These are phyloP conservation scores for Alternaria burnsii DNA, from an alignment of 2,329 filamentous ascomycete genomes.

Conservation along the genomic window DNA sequence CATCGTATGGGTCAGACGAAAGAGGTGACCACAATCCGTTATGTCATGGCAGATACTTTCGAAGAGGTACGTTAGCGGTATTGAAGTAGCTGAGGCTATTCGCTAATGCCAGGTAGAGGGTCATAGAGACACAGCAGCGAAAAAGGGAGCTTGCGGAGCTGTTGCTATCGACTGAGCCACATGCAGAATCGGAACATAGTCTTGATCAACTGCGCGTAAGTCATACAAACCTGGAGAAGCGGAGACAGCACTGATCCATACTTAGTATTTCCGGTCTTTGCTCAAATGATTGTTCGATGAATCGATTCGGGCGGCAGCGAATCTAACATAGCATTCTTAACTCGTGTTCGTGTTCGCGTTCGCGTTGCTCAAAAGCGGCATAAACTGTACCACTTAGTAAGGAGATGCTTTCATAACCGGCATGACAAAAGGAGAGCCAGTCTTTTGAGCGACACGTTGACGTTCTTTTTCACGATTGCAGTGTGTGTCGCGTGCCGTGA, in stretches of 20 bases:
- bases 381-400: no score
- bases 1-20: conserved; percentile 33
- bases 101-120: neutral
- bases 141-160: neutral
- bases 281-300: neutral
- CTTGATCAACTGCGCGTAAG: neutral
- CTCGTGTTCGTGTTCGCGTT: no score
- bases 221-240: neutral
- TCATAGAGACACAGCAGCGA: neutral
- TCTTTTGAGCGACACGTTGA: no score
- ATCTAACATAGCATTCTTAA: rapidly evolving
- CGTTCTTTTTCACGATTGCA: no score
- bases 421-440: no score
- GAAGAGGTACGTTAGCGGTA: conserved; percentile 31
- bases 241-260: neutral
- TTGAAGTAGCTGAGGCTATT: neutral
- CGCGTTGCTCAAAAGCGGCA: no score
- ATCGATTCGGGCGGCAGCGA: neutral
- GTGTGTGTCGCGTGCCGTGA: no score
- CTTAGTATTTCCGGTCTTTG: neutral
- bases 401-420: no score
- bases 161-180: neutral
- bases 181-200: neutral
- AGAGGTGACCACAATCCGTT: conserved; percentile 50
- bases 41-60: conserved; percentile 51